Conservation (phyloP, 2,329 filamentous ascomycete species). For the Stagonosporopsis rhizophila region DNA sequence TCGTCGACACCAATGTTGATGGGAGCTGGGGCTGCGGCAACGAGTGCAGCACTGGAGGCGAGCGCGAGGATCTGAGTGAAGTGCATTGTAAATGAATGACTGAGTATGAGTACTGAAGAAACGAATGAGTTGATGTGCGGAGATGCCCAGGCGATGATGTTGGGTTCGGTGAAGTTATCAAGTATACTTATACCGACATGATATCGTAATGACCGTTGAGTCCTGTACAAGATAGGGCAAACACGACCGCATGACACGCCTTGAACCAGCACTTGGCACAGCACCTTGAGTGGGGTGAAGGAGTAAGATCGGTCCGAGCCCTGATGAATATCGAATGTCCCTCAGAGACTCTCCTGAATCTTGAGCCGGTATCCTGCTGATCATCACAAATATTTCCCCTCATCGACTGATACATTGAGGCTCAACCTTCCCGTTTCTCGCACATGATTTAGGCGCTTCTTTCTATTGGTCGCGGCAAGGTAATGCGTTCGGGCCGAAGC, state of each 20-base stretch:
- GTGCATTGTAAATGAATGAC: conserved; percentile 28
- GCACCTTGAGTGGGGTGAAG: conserved; percentile 14
- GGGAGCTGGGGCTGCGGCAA: conserved; percentile 23
- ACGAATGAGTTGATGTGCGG: conserved; percentile 3
- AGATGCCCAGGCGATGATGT: neutral
- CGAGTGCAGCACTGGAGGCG: conserved; percentile 22
- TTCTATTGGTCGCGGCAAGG: neutral
- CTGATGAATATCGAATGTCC: neutral
- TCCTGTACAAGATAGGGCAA: neutral
- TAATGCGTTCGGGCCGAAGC: conserved; percentile 8
- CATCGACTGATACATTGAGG: neutral
- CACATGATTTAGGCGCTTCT: neutral
- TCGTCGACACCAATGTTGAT: conserved; percentile 31
- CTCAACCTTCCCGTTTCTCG: neutral
- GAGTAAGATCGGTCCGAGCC: conserved; percentile 10
- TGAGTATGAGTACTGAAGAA: conserved; percentile 1
- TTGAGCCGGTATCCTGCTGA: neutral
- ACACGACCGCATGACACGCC: neutral
- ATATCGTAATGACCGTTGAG: neutral
- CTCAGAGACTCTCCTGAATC: neutral
- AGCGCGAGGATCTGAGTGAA: conserved; percentile 25
- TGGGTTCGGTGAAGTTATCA: neutral
- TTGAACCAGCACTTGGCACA: conserved; percentile 9
- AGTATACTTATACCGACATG: conserved; percentile 14
- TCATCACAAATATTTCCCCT: neutral